These are phyloP conservation scores for Colletotrichum sp. DNA, from an alignment of 2,329 filamentous ascomycete genomes.

Conservation along the genomic window DNA sequence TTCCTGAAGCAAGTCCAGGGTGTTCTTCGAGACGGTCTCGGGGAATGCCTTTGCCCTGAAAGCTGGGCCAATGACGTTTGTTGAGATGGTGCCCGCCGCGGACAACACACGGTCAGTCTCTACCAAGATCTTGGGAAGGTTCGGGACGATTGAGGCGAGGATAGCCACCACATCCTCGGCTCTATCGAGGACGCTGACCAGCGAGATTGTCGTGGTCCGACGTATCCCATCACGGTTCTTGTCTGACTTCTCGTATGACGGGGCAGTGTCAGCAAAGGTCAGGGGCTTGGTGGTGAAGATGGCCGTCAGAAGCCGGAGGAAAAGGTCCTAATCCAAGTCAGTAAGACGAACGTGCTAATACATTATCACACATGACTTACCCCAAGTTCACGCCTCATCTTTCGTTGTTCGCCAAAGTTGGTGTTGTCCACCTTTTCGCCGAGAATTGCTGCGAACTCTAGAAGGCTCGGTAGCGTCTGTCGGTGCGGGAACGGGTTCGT, in stretches of 20 bases:
- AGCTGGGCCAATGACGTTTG: constrained; percentile 80
- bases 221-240: constrained; percentile 42
- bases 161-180: constrained; percentile 82
- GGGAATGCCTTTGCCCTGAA: constrained; percentile 88
- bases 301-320: constrained; percentile 86
- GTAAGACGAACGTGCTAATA: constrained; percentile 1
- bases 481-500: constrained; percentile 94
- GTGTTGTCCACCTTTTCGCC: constrained; percentile 98
- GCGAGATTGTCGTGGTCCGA: constrained; percentile 35
- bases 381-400: constrained; percentile 88
- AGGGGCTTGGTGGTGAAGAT: constrained; percentile 90
- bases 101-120: constrained; percentile 83
- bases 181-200: constrained; percentile 47
- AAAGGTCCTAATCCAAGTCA: constrained; percentile 72
- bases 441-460: constrained; percentile 88
- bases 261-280: constrained; percentile 63
- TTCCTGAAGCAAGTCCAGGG: constrained; percentile 76
- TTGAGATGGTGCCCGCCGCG: constrained; percentile 81
- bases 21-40: constrained; percentile 76
- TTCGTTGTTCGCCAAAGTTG: constrained; percentile 92
- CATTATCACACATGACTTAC: constrained; percentile 55
- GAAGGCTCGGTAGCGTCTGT: constrained; percentile 82
- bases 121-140: constrained; percentile 81
- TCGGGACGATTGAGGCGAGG: constrained; percentile 78
- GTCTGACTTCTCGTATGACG: constrained; percentile 43